Percentiles rank a stretch among this genome's conserved stretches.
Conservation (phyloP, 352 stramenopile species). For the Phytophthora sp. region DNA sequence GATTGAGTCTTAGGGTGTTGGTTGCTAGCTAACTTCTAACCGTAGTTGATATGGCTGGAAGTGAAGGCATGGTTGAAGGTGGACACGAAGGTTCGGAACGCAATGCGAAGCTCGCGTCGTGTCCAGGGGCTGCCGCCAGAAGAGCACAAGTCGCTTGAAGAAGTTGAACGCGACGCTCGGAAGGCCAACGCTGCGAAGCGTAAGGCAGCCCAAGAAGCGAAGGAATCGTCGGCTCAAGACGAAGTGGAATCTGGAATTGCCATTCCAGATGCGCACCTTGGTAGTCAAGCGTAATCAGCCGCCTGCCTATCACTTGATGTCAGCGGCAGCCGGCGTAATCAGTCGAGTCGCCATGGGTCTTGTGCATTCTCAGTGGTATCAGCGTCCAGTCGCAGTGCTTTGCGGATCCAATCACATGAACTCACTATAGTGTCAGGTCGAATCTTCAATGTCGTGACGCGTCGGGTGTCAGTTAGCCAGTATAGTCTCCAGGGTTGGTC, state of each 20-base stretch:
- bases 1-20: not conserved
- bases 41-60: not conserved
- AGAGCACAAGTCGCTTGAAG: not conserved
- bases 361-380: no score
- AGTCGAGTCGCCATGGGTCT: no score
- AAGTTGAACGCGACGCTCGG: not conserved
- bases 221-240: not conserved
- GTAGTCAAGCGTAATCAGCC: no score
- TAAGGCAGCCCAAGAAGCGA: not conserved
- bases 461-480: no score
- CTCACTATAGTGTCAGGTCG: no score
- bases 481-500: no score
- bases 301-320: no score
- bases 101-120: not conserved
- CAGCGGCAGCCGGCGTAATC: no score
- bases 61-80: not conserved
- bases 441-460: no score
- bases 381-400: no score
- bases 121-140: not conserved
- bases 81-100: not conserved
- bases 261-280: constrained; percentile 1
- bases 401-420: no score
- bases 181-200: not conserved
- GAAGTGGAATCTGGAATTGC: not conserved
- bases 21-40: not conserved